Conservation (phyloP, 371 early-diverging fungal genomes). For the Rhizopus stolonifer region DNA sequence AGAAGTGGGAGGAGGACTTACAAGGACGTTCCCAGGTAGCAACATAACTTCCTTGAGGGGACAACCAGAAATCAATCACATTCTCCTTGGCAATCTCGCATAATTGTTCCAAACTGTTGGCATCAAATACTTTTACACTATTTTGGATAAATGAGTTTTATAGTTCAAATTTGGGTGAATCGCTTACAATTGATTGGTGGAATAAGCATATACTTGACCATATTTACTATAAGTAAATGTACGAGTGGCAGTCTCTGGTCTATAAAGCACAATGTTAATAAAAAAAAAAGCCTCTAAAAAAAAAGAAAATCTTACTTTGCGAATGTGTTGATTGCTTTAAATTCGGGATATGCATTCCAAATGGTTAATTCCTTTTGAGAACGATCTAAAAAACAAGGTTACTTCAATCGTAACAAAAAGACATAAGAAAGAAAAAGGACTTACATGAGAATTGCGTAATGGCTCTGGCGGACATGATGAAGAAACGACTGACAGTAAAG, state of each 20-base stretch:
- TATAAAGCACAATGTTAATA: slow-evolving; percentile 12
- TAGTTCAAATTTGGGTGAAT: neutral
- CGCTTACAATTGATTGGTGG: slow-evolving; percentile 63
- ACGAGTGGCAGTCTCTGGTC: slow-evolving; percentile 64
- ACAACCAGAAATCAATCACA: slow-evolving; percentile 86
- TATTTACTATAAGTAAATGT: slow-evolving; percentile 82
- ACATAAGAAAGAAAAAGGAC: slow-evolving; percentile 7
- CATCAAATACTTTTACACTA: slow-evolving; percentile 77
- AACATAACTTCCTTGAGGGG: slow-evolving; percentile 85
- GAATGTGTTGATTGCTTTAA: slow-evolving; percentile 47
- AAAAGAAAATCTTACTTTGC: slow-evolving; percentile 40
- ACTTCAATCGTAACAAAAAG: neutral
- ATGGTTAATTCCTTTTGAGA: slow-evolving; percentile 67
- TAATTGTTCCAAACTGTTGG: slow-evolving; percentile 58
- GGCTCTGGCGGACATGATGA: slow-evolving; percentile 26
- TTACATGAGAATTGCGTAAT: slow-evolving; percentile 59
- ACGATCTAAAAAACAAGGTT: slow-evolving; percentile 48
- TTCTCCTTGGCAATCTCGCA: slow-evolving; percentile 66
- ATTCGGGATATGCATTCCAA: slow-evolving; percentile 60
- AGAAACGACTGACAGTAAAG: slow-evolving; percentile 10
- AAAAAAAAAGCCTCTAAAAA: no score
- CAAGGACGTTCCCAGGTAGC: slow-evolving; percentile 88
- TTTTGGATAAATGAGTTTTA: neutral
- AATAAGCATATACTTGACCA: slow-evolving; percentile 79
- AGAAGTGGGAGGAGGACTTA: slow-evolving; percentile 29